Base-by-base conservation (phyloP, 2,329 filamentous ascomycete species). In the Orbilia ellipsospora region DNA sequence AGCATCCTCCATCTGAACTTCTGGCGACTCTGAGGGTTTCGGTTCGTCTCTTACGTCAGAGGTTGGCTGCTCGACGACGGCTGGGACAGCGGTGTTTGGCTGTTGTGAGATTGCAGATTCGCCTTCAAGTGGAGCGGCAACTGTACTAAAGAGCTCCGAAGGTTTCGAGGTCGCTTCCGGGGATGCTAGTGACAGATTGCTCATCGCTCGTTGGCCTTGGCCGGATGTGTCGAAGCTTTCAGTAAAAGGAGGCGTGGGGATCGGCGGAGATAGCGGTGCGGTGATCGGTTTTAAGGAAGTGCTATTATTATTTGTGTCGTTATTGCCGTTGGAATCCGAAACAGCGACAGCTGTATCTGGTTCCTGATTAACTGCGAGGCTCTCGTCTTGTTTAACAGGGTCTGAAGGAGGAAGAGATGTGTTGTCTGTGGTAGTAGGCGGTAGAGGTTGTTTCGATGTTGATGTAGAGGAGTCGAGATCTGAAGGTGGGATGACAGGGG, bases 221-320 rank as follows among this genome's bases (percentile, higher is more conserved):
- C 44, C 72, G 28, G 78, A 68, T 59, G 73, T 77, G 64, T 80
- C 82, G 18, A 80, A 81, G 80, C 81, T 81, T 65, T 80, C 76
- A 59, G 79, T 78, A 68, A 80, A 79, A 55, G 78, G 79, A 67
- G 77, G 77, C 44, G 77, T 77, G 62, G 79, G 79, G 54, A 79
- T 79, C 45, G 75, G 77, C 64, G 78, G 78, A 54, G 79, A 80
- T 69, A 78, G 73, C 65, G 79, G 79, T 31, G 78, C 79, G 64
- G 78, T 79, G 69, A 80, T 78, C 60, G 74, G 77, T 69, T 79
- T 79, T 73, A 66, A 51, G 15, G 67, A 62, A 44, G 62, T 20
- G 6, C 23, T 13, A 15, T 56, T 65, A 26, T 55, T 36, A 36
- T 36, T 36, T 36, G 31, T 28, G 59, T 52, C 6, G 40, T 45